Base-by-base conservation (phyloP, 1,284 basidiomycete species). In the Inonotus obliquus region DNA sequence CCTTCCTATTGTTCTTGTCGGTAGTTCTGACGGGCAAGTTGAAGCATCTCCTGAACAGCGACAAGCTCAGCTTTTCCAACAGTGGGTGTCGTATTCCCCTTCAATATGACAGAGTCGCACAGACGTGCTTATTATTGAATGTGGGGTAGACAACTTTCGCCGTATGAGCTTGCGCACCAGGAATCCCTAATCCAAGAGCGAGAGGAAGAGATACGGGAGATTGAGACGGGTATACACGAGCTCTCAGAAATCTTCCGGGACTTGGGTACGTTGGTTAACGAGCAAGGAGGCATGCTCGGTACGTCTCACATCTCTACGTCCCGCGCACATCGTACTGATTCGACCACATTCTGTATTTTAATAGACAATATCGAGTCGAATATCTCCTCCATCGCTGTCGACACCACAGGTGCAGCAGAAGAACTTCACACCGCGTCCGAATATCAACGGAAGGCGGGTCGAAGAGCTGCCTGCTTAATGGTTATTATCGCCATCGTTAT, bases 341-440 rank as follows among this genome's bases (percentile, higher is more conserved):
- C 29, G 37, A 51, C 10, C 11, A 39, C n/a, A 32, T 39, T 44
- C 54, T 38, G 35, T 25, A 38, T 58, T 19, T 11, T n/a, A 47
- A 35, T 70, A 96, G 96, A 99, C 72, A 98, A 98, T 70, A 98
- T 99, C 71, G 95, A 98, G 73, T 89, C 88, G 63, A 99, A 99
- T 70, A 90, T 99, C 49, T 89, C 87, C 21, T 90, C 87, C 0
- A 91, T 98, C 51, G 88, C 91, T 0, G 83, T 84, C 14, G 92
- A 98, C 71, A 96, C 94, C 0, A 78, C 84, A 1, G 87, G 86
- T 38, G 97, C 96, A 10, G 87, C 92, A 4, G 85, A 91, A 64
- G 95, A 99, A 73, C 81, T 99, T 51, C 86, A 84, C 1, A 91
- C 90, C 11, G 97, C 97, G 1, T 88, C 93, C 65, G 93, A 94